These are phyloP conservation scores for Pyricularia grisea DNA, from an alignment of 2,329 filamentous ascomycete genomes.

Conservation along the genomic window DNA sequence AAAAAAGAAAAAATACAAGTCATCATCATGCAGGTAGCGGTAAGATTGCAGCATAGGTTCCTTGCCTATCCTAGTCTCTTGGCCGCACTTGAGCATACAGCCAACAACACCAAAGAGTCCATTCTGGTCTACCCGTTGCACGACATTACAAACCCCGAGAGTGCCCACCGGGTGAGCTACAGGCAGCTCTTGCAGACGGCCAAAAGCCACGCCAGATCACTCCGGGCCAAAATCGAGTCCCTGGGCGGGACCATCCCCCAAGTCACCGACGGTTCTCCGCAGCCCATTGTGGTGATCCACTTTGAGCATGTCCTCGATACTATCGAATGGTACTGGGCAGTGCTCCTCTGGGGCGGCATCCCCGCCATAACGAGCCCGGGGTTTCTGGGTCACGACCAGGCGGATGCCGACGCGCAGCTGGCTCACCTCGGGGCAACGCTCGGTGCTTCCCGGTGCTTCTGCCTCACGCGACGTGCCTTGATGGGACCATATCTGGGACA, in stretches of 20 bases:
- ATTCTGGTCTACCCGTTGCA: no score
- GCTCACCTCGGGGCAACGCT: slow-evolving; percentile 1
- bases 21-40: no score
- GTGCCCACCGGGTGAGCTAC: neutral
- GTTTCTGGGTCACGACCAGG: slow-evolving; percentile 10
- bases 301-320: slow-evolving; percentile 14
- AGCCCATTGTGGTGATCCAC: slow-evolving; percentile 12
- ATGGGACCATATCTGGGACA: slow-evolving; percentile 8
- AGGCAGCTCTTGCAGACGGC: neutral
- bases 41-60: no score
- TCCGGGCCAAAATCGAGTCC: neutral
- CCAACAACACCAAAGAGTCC: no score
- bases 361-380: slow-evolving; percentile 8
- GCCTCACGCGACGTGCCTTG: slow-evolving; percentile 8
- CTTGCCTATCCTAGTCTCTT: no score
- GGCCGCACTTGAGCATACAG: no score
- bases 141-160: no score
- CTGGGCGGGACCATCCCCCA: no score
- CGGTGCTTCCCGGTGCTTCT: slow-evolving; percentile 9
- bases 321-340: slow-evolving; percentile 17
- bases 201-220: neutral
- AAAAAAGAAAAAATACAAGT: no score
- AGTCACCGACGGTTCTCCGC: neutral
- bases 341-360: slow-evolving; percentile 11
- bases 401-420: slow-evolving; percentile 6